Evolutionary conservation across 2,329 filamentous ascomycete genomes (phyloP).

Genomic region (Endoconidiophora polonica): DNA sequence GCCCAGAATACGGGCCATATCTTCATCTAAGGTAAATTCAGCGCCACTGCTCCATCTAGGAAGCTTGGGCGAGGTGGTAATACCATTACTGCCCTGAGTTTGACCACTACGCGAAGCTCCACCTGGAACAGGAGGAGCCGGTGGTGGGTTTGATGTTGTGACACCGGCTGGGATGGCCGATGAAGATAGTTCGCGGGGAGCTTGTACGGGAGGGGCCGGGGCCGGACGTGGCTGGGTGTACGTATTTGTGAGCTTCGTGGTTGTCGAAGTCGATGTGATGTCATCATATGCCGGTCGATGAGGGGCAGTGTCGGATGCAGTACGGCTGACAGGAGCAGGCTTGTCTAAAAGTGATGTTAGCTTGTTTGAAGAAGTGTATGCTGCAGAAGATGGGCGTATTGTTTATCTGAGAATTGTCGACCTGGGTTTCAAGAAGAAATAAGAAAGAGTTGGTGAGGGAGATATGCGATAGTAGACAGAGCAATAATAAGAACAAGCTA

Average conservation of each 20-base stretch:
- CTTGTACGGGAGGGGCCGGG: slow-evolving; percentile 8
- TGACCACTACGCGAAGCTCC: slow-evolving; percentile 10
- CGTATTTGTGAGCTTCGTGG: slow-evolving; percentile 7
- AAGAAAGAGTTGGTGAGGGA: too few relatives aligned
- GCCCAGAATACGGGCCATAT: slow-evolving; percentile 76
- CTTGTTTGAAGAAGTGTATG: slow-evolving; percentile 14
- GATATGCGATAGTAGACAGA: too few relatives aligned
- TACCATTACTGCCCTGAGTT: slow-evolving; percentile 11
- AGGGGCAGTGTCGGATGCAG: slow-evolving; percentile 4
- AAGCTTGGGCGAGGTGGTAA: slow-evolving; percentile 42
- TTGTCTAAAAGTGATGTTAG: slow-evolving; percentile 39
- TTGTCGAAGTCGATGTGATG: not conserved
- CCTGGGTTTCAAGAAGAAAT: too few relatives aligned
- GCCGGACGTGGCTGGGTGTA: slow-evolving; percentile 11
- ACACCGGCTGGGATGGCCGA: slow-evolving; percentile 8
- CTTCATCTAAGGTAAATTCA: slow-evolving; percentile 89
- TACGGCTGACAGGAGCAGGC: slow-evolving; percentile 18
- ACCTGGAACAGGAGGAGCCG: slow-evolving; percentile 12
- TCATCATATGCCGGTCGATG: slow-evolving; percentile 2
- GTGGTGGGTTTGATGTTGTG: slow-evolving; percentile 5
- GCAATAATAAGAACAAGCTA: not conserved
- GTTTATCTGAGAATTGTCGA: not conserved
- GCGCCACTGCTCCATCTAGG: slow-evolving; percentile 63
- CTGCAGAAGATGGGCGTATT: not conserved
- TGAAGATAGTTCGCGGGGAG: slow-evolving; percentile 9